Evolutionary conservation across 2,329 filamentous ascomycete genomes (phyloP).

Genomic region (Fusarium sp.): DNA sequence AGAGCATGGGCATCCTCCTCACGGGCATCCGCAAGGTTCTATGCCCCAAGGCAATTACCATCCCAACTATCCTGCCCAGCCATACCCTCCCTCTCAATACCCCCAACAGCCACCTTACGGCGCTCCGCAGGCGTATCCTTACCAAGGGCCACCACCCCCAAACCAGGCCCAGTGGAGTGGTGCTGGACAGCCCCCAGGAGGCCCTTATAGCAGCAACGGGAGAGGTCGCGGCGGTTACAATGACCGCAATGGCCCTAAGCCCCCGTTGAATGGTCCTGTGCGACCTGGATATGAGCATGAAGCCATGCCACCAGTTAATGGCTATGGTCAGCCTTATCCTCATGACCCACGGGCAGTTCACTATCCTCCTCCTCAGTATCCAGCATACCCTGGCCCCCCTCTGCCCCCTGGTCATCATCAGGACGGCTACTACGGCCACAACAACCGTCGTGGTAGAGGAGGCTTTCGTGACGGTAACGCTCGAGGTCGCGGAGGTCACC

Average conservation of each 20-base stretch:
- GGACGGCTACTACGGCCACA: constrained; percentile 50
- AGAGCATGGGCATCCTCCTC: constrained; percentile 54
- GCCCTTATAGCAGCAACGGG: constrained; percentile 51
- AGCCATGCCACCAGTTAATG: constrained; percentile 47
- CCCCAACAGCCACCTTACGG: constrained; percentile 58
- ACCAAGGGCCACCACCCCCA: constrained; percentile 50
- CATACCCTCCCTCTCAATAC: constrained; percentile 57
- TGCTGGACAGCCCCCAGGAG: constrained; percentile 48
- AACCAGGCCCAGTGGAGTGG: constrained; percentile 50
- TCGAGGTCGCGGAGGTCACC: constrained; percentile 55
- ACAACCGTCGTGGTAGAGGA: constrained; percentile 50
- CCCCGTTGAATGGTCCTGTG: constrained; percentile 45
- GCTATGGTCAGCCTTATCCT: constrained; percentile 54
- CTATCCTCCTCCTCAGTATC: constrained; percentile 50
- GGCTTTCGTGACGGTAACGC: constrained; percentile 50
- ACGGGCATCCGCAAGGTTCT: constrained; percentile 59
- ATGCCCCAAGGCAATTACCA: constrained; percentile 66
- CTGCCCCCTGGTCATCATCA: constrained; percentile 50
- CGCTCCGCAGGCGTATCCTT: constrained; percentile 53
- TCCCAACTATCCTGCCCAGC: constrained; percentile 67
- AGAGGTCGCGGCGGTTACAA: constrained; percentile 57
- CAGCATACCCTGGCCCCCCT: constrained; percentile 55
- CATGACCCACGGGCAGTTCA: constrained; percentile 52
- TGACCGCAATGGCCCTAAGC: constrained; percentile 56
- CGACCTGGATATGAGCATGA: constrained; percentile 52